Base-by-base conservation (phyloP, 768 basidiomycete species). In the Naganishia kalamii region DNA sequence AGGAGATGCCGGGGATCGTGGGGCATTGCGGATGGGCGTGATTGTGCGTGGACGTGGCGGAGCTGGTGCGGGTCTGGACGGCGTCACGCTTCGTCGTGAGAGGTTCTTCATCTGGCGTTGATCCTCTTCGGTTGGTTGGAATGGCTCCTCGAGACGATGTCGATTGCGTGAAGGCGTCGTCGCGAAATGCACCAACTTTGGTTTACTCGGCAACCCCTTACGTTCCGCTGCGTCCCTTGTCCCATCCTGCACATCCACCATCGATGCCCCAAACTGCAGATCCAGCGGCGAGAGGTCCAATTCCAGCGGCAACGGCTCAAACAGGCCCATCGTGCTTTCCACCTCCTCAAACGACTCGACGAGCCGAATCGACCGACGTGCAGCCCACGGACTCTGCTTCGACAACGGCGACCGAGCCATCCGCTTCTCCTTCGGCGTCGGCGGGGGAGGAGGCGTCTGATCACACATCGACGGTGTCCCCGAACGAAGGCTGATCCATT, bases 131-230 rank as follows among this genome's bases (percentile, higher is more conserved):
- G n/a, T n/a, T n/a, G n/a, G n/a, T n/a, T n/a, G n/a, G n/a, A n/a
- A n/a, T n/a, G n/a, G n/a, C n/a, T n/a, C n/a, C n/a, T n/a, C n/a
- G n/a, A n/a, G n/a, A n/a, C n/a, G n/a, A n/a, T n/a, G n/a, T n/a
- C n/a, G n/a, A n/a, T n/a, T n/a, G n/a, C n/a, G n/a, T n/a, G 51
- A 52, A 4, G 51, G 51, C 19, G 51, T 33, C n/a, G 51, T 52
- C 15, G 51, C 51, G 51, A 52, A 52, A 52, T 52, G 51, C n/a
- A 52, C 51, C 1, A 52, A n/a, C 21, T 52, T 52, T 32, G 51
- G 51, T 2, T 32, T 29, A 52, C 51, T 52, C 30, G 51, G 51
- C 51, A 52, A n/a, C 32, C 49, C 30, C 46, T 7, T 3, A 7
- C 6, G 46, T 21, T 47, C n/a, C n/a, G 10, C 15, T 47, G 21